Evolutionary conservation across 768 basidiomycete genomes (phyloP), one percentile per base, ranked within the genome.

Genomic region (Agaricus subrufescens): DNA sequence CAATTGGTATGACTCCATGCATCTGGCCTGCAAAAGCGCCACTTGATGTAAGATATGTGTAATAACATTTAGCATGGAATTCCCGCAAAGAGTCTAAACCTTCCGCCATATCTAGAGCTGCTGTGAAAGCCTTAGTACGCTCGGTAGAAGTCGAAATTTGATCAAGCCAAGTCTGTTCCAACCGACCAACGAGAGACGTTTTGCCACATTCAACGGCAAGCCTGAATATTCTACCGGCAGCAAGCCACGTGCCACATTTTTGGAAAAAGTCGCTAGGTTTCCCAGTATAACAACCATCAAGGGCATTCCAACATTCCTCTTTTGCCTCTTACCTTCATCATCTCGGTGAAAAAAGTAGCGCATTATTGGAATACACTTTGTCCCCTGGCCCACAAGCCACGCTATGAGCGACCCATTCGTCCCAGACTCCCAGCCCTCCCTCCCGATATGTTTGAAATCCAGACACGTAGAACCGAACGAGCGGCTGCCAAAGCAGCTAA

Each of bases 41-140:
- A 40, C 12, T 29, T 15, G 37, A 4, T 42, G 19, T 14, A 15
- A 49, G 54, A 19, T 55, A 48, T 2, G 38, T 31, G 4, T 55
- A 49, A 49, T 49, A 55, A 9, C 23, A n/a, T 37, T 43, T 42
- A 4, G 46, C 46, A 5, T 55, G 47, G 54, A 55, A 55, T n/a
- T 31, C 11, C 6, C 54, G 54, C 2, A 55, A 19, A 23, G 6
- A 8, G 1, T 42, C 14, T 14, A 11, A 49, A 2, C 19, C 6
- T 29, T 55, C 54, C 15, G 46, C 54, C 14, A 25, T 8, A 48
- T 49, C 37, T 7, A 55, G 47, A 29, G 54, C 46, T 7, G 15
- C 12, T 15, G 10, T 12, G 4, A 55, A 31, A n/a, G 11, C 39
- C 19, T 2, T 10, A n/a, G 30, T 23, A 12, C 23, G 6, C 19